Base-by-base conservation (phyloP, 768 basidiomycete species). In the Mycena maculata region DNA sequence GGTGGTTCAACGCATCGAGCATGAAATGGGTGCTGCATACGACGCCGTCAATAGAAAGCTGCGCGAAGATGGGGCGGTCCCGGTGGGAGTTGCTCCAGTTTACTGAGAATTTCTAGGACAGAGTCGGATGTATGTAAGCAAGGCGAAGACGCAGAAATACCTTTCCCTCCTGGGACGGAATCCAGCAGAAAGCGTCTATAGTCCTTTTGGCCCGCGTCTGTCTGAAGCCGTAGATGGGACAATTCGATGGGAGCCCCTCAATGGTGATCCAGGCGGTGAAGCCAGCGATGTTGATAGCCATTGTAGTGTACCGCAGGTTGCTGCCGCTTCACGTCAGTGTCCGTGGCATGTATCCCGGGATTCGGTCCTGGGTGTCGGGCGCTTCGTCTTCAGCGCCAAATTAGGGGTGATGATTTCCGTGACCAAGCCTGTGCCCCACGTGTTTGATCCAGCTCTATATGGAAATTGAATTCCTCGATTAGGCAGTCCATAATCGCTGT, bases 111-210 rank as follows among this genome's bases (percentile, higher is more conserved):
- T 65, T 72, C 74, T 75, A 33, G 48, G 42, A 9, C 13, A 12
- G 33, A 39, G 39, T 18, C 42, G 48, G 38, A 31, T 38, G 27
- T n/a, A 39, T 25, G n/a, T 11, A 12, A 15, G 31, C 47, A 39
- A 28, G 18, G n/a, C 9, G 2, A 8, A 23, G 42, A 12, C 28
- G 50, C 15, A 23, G 28, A 28, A 30, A 20, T 39, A 65, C 62
- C 71, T 74, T 75, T 36, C 70, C 73, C 10, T 72, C 64, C 54
- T 72, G 68, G 13, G 74, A 74, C 12, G 74, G 70, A 42, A 74
- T 71, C 74, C 74, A 75, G 63, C 73, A 68, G 31, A 61, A 68
- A 2, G 64, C 66, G 18, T 67, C 62, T 12, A 30, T 55, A 16
- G 44, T 49, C n/a, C 27, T n/a, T n/a, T n/a, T n/a, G n/a, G n/a